These are phyloP conservation scores for Trifolium repens DNA, from an alignment of 306 rosid genomes.

Conservation along the genomic window DNA sequence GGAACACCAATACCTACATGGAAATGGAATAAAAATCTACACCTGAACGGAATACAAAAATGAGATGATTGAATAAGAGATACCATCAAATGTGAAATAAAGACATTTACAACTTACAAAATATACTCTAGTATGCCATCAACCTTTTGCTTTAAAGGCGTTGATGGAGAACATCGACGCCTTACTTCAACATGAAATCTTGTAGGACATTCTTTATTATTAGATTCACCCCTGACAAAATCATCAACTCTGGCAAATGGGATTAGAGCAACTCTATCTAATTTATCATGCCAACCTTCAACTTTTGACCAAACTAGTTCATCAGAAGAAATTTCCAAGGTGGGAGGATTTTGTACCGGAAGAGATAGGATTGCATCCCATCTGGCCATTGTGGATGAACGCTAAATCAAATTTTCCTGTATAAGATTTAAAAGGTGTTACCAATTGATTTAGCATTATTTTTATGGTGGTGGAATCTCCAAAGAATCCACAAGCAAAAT, in stretches of 20 bases:
- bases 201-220: slow-evolving; percentile 80
- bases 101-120: slow-evolving; percentile 60
- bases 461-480: not conserved
- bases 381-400: slow-evolving; percentile 67
- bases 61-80: not conserved
- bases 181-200: slow-evolving; percentile 94
- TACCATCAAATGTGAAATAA: not conserved
- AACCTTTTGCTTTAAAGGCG: slow-evolving; percentile 75
- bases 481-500: slow-evolving; percentile 14
- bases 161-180: slow-evolving; percentile 59
- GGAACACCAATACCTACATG: slow-evolving; percentile 92
- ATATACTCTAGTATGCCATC: slow-evolving; percentile 94
- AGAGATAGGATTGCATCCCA: slow-evolving; percentile 96
- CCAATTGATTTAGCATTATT: not conserved
- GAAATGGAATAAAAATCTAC: slow-evolving; percentile 32
- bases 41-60: slow-evolving; percentile 21
- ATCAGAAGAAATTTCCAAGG: slow-evolving; percentile 70
- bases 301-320: slow-evolving; percentile 89
- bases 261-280: slow-evolving; percentile 81
- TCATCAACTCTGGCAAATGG: slow-evolving; percentile 90
- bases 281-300: slow-evolving; percentile 90
- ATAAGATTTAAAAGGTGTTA: slow-evolving; percentile 12
- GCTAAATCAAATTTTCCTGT: slow-evolving; percentile 14
- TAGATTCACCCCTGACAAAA: slow-evolving; percentile 88
- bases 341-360: slow-evolving; percentile 90